These are phyloP conservation scores for Candida rishiriensis DNA, from an alignment of 805 yeast genomes.

Conservation along the genomic window DNA sequence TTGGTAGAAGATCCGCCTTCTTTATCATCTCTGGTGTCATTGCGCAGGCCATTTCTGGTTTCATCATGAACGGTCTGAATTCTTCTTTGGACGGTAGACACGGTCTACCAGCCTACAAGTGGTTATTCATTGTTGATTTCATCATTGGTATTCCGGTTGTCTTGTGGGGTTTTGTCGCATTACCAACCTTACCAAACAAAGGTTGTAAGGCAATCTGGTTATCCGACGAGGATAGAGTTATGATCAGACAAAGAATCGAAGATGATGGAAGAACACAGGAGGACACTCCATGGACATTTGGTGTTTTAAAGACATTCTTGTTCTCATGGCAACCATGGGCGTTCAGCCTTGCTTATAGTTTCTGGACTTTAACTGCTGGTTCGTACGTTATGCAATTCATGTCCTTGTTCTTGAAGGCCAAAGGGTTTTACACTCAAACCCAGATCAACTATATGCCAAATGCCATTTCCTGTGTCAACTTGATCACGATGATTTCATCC, in stretches of 20 bases:
- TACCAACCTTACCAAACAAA: conserved; percentile 47
- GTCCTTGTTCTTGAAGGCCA: conserved; percentile 36
- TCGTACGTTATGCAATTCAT: conserved; percentile 25
- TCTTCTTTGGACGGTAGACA: conserved; percentile 41
- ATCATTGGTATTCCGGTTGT: conserved; percentile 56
- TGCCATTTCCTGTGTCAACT: conserved; percentile 50
- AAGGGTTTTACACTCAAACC: conserved; percentile 40
- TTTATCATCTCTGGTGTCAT: conserved; percentile 53
- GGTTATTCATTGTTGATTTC: conserved; percentile 69
- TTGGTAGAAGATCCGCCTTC: conserved; percentile 54
- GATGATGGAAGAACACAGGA: conserved; percentile 36
- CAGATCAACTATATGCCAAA: conserved; percentile 50
- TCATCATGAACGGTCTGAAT: conserved; percentile 54
- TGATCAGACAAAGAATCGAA: conserved; percentile 12
- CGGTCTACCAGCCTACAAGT: conserved; percentile 65
- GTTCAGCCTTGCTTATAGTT: conserved; percentile 20
- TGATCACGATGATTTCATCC: conserved; percentile 39
- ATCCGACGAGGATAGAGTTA: conserved; percentile 20
- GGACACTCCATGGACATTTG: conserved; percentile 28
- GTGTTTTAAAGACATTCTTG: conserved; percentile 36
- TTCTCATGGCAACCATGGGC: conserved; percentile 44
- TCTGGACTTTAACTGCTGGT: conserved; percentile 25
- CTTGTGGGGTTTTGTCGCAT: conserved; percentile 50
- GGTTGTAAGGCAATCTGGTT: conserved; percentile 17
- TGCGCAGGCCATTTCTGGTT: conserved; percentile 50